Percentiles rank a stretch among this genome's conserved stretches.
Conservation (phyloP, 768 basidiomycete genomes). For the Xerocomellus intermedius region DNA sequence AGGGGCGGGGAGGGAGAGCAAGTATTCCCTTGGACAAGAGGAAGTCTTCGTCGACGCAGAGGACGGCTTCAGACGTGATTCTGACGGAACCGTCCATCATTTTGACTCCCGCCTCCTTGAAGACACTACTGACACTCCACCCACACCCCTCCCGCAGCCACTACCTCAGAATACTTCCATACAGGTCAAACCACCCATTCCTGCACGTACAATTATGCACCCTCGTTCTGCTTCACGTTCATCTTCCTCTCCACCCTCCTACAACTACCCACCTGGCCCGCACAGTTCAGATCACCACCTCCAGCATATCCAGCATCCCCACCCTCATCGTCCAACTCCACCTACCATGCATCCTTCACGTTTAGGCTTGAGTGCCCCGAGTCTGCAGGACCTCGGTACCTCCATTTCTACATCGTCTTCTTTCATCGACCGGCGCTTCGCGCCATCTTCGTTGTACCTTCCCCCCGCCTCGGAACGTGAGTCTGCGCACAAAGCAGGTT, state of each 20-base stretch:
- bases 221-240: constrained; percentile 17
- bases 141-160: neutral
- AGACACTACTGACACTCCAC: constrained; percentile 8
- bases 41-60: constrained; percentile 30
- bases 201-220: constrained; percentile 13
- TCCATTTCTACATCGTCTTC: constrained; percentile 45
- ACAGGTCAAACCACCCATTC: constrained; percentile 21
- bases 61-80: constrained; percentile 23
- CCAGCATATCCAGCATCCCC: constrained; percentile 8
- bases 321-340: constrained; percentile 15
- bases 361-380: constrained; percentile 20
- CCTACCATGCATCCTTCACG: constrained; percentile 5
- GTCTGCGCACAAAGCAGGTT: constrained; percentile 20
- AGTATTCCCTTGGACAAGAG: constrained; percentile 29
- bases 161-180: constrained; percentile 3
- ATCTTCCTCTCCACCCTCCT: constrained; percentile 28
- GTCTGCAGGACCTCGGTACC: constrained; percentile 26
- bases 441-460: constrained; percentile 39
- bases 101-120: constrained; percentile 19
- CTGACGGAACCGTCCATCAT: constrained; percentile 22
- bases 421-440: constrained; percentile 53
- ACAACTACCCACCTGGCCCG: constrained; percentile 17
- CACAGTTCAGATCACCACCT: constrained; percentile 19
- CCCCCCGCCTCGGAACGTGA: constrained; percentile 34
- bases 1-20: constrained; percentile 29